These are phyloP conservation scores for Sophora flavescens DNA, from an alignment of 306 rosid species.

Conservation along the genomic window DNA sequence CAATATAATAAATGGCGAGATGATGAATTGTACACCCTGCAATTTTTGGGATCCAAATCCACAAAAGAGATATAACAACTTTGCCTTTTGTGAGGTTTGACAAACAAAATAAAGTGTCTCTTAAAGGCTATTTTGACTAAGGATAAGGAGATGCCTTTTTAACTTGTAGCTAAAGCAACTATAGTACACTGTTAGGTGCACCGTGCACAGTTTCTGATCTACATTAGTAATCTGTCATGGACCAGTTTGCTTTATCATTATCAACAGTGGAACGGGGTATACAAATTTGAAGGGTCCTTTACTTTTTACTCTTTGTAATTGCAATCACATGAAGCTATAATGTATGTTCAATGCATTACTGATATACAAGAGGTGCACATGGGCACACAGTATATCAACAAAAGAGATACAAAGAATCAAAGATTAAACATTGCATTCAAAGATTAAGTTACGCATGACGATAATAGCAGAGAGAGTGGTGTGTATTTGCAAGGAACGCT, in stretches of 20 bases:
- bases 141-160: slow-evolving; percentile 2
- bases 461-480: too few species aligned
- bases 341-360: not conserved
- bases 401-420: not conserved
- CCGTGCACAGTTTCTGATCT: slow-evolving; percentile 4
- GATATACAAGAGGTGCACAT: not conserved
- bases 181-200: not conserved
- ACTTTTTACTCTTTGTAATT: not conserved
- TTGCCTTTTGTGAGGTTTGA: not conserved
- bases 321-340: not conserved
- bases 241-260: not conserved
- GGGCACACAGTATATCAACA: not conserved
- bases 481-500: too few species aligned
- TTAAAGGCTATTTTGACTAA: slow-evolving; percentile 7
- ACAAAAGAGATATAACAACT: not conserved
- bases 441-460: too few species aligned
- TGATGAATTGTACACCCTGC: not conserved
- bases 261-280: slow-evolving; percentile 8
- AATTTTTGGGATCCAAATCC: too few species aligned
- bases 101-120: not conserved
- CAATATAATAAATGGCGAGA: too few species aligned
- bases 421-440: not conserved
- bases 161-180: not conserved
- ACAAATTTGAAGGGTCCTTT: not conserved
- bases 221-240: not conserved